Conservation (phyloP, 2,329 filamentous ascomycete species). For the Laburnicola sp. region DNA sequence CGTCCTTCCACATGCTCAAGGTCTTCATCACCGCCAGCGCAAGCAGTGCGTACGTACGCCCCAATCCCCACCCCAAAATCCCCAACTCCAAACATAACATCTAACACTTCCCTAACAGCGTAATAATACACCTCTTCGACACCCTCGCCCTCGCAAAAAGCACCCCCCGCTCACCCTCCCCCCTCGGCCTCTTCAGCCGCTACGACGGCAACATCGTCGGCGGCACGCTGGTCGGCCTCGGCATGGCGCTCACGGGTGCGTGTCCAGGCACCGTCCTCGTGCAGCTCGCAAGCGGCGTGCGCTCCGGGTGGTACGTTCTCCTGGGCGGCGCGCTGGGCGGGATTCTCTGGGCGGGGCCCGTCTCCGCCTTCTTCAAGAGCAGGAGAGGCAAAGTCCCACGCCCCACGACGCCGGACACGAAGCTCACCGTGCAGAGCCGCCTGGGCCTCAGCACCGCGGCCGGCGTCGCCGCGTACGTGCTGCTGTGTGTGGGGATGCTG, state of each 20-base stretch:
- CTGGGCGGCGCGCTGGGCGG: slow-evolving; percentile 61
- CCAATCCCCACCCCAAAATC: background rate
- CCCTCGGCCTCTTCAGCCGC: background rate
- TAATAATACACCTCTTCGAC: background rate
- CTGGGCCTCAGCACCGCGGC: background rate
- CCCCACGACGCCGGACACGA: too few relatives aligned
- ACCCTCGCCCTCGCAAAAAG: background rate
- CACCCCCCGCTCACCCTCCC: background rate
- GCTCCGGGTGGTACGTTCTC: slow-evolving; percentile 57
- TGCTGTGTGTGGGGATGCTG: slow-evolving; percentile 49
- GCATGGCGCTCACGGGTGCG: slow-evolving; percentile 67
- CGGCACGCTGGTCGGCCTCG: slow-evolving; percentile 63
- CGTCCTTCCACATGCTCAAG: slow-evolving; percentile 16
- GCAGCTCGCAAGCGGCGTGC: slow-evolving; percentile 60
- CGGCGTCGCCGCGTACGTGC: slow-evolving; percentile 46
- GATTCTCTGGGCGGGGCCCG: slow-evolving; percentile 33
- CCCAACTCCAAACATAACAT: background rate
- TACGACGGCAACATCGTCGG: slow-evolving; percentile 69
- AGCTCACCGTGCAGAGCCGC: background rate
- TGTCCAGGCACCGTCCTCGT: slow-evolving; percentile 68
- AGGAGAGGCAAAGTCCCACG: too few relatives aligned
- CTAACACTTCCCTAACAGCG: background rate
- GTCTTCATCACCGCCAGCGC: slow-evolving; percentile 16
- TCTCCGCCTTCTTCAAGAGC: too few relatives aligned
- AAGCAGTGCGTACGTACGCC: slow-evolving; percentile 13